A percentile compares a stretch with the other conserved stretches of the same genome.
phyloP scores from a whole-genome alignment of 1,139 yeast species.

The Pichia sp. region DNA sequence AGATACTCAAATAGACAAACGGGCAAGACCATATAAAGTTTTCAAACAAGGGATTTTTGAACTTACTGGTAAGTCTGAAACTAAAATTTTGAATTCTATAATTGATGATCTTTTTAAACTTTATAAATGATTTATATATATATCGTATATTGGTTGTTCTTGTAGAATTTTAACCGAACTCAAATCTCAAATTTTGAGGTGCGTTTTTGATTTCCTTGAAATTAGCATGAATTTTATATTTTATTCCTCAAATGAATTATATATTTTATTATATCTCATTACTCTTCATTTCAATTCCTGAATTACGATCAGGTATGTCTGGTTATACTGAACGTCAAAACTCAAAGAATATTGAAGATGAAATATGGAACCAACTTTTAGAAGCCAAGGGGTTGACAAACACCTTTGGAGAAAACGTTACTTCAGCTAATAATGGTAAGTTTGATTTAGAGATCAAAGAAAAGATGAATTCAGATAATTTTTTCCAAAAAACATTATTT shows the following conservation, averaged over 20 bases:
- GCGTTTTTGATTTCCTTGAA: too few relatives aligned
- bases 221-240: too few relatives aligned
- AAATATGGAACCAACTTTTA: too few relatives aligned
- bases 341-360: too few relatives aligned
- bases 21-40: not conserved
- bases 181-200: not conserved
- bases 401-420: too few relatives aligned
- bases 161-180: not conserved
- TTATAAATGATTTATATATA: not conserved
- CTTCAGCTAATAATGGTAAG: too few relatives aligned
- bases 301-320: too few relatives aligned
- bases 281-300: too few relatives aligned
- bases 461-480: not conserved
- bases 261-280: too few relatives aligned
- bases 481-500: constrained; percentile 2
- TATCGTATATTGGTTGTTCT: not conserved
- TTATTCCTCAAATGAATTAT: too few relatives aligned
- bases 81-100: not conserved
- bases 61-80: not conserved
- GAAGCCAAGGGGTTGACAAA: too few relatives aligned
- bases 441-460: not conserved
- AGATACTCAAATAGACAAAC: not conserved
- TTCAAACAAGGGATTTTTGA: not conserved
- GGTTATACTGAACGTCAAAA: too few relatives aligned
- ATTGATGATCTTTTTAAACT: not conserved